These are phyloP conservation scores for Globisporangium echinulatum DNA, from an alignment of 352 stramenopile species.

Conservation along the genomic window DNA sequence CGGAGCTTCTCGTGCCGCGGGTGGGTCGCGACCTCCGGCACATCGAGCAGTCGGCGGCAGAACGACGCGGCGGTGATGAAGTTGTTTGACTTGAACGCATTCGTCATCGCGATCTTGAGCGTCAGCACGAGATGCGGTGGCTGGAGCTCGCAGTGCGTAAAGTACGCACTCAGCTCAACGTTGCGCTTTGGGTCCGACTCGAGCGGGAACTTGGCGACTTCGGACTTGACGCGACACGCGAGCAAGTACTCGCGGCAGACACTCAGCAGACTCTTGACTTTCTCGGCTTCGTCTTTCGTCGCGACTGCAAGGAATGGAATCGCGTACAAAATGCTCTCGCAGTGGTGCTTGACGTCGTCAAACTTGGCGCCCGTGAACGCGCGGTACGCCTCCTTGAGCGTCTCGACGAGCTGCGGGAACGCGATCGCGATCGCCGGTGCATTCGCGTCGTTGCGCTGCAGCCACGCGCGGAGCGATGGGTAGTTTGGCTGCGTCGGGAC, in stretches of 20 bases:
- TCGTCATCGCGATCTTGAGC: slow-evolving; percentile 98
- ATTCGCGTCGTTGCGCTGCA: slow-evolving; percentile 84
- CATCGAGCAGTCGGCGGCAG: slow-evolving; percentile 96
- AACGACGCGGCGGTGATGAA: slow-evolving; percentile 98
- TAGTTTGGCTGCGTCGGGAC: slow-evolving; percentile 82
- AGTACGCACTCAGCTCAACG: slow-evolving; percentile 98
- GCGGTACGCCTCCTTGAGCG: slow-evolving; percentile 93
- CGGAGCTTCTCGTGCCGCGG: slow-evolving; percentile 92
- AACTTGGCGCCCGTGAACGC: slow-evolving; percentile 98
- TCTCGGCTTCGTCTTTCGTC: slow-evolving; percentile 88
- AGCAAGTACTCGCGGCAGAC: slow-evolving; percentile 98
- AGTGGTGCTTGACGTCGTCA: slow-evolving; percentile 92
- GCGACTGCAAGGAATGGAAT: slow-evolving; percentile 95
- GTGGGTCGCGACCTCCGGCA: slow-evolving; percentile 92
- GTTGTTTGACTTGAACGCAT: slow-evolving; percentile 99
- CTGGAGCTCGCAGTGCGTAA: slow-evolving; percentile 99
- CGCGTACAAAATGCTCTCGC: slow-evolving; percentile 89
- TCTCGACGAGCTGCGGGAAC: slow-evolving; percentile 87
- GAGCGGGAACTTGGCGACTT: slow-evolving; percentile 61
- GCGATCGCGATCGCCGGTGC: slow-evolving; percentile 89
- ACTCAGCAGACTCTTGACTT: slow-evolving; percentile 93
- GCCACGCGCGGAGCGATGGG: slow-evolving; percentile 61
- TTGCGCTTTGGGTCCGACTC: slow-evolving; percentile 83
- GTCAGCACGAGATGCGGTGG: slow-evolving; percentile 96
- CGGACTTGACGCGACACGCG: slow-evolving; percentile 94